phyloP scores from a whole-genome alignment of 306 rosid species.

The Cucurbita argyrosperma region DNA sequence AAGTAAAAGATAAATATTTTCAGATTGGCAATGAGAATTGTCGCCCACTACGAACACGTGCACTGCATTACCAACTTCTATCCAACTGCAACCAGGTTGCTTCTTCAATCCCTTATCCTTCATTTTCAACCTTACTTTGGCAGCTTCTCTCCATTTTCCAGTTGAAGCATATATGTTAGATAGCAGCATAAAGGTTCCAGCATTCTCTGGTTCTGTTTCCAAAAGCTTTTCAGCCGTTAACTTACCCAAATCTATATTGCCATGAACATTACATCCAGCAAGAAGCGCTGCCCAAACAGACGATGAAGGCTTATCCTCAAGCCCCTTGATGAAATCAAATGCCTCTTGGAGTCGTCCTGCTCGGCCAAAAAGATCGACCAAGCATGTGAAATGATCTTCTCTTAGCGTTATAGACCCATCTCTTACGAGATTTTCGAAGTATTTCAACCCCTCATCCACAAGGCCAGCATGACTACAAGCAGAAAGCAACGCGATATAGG shows the following conservation, averaged over 20 bases:
- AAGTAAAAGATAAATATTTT: conserved; percentile 17
- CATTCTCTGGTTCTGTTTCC: conserved; percentile 17
- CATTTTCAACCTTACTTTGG: conserved; percentile 31
- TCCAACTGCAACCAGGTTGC: conserved; percentile 46
- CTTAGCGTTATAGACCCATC: conserved; percentile 20
- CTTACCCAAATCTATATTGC: conserved; percentile 19
- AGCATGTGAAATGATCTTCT: conserved; percentile 36
- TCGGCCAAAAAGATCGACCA: conserved; percentile 37
- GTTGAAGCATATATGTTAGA: conserved; percentile 30
- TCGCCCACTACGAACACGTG: conserved; percentile 32
- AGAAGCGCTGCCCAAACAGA: conserved; percentile 37
- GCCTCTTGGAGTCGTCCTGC: conserved; percentile 36
- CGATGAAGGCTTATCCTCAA: conserved; percentile 18
- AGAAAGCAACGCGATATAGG: conserved; percentile 37
- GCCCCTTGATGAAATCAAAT: conserved; percentile 20
- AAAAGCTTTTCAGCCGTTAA: conserved; percentile 23
- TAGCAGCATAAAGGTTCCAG: conserved; percentile 27
- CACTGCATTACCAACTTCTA: conserved; percentile 27
- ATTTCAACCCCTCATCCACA: conserved; percentile 28
- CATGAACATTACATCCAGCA: conserved; percentile 32
- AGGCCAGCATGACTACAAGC: conserved; percentile 45
- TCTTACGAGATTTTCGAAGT: conserved; percentile 19
- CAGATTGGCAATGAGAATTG: conserved; percentile 16
- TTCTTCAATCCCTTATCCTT: conserved; percentile 37
- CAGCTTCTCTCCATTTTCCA: conserved; percentile 40